phyloP scores from a whole-genome alignment of 2,329 filamentous ascomycete genomes.

The Clarireedia monteithiana region DNA sequence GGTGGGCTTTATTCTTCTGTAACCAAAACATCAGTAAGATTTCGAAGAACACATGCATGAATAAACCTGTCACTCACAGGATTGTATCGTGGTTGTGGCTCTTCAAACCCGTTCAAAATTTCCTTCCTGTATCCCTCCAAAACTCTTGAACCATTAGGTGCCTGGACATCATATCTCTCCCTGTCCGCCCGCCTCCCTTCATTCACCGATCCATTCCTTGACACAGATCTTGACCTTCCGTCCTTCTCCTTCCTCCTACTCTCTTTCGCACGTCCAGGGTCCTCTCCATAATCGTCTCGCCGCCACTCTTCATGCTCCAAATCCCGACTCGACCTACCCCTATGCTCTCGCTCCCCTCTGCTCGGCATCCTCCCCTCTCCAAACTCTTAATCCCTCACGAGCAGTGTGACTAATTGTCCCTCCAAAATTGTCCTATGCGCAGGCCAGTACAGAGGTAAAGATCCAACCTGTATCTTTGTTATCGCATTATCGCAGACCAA shows the following conservation, averaged over 20 bases:
- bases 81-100: slow-evolving; percentile 47
- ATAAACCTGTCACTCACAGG: slow-evolving; percentile 37
- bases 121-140: slow-evolving; percentile 53
- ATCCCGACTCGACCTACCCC: slow-evolving; percentile 6
- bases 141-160: slow-evolving; percentile 32
- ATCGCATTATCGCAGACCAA: slow-evolving; percentile 2
- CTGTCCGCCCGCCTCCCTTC: not conserved
- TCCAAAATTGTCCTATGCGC: not conserved
- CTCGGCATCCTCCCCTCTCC: slow-evolving; percentile 3
- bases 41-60: not conserved
- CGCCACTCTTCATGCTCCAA: not conserved
- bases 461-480: not conserved
- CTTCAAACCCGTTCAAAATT: slow-evolving; percentile 45
- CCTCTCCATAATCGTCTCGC: not conserved
- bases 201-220: not conserved
- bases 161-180: slow-evolving; percentile 4
- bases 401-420: not conserved
- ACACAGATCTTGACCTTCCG: not conserved
- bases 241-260: not conserved
- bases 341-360: not conserved
- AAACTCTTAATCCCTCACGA: not conserved
- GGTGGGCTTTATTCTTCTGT: slow-evolving; percentile 43
- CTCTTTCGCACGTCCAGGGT: not conserved
- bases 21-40: slow-evolving; percentile 2
- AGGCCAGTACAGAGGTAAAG: not conserved